Evolutionary conservation across 2,329 filamentous ascomycete species (phyloP).

Genomic region (Fusarium neocosmosporiellum): DNA sequence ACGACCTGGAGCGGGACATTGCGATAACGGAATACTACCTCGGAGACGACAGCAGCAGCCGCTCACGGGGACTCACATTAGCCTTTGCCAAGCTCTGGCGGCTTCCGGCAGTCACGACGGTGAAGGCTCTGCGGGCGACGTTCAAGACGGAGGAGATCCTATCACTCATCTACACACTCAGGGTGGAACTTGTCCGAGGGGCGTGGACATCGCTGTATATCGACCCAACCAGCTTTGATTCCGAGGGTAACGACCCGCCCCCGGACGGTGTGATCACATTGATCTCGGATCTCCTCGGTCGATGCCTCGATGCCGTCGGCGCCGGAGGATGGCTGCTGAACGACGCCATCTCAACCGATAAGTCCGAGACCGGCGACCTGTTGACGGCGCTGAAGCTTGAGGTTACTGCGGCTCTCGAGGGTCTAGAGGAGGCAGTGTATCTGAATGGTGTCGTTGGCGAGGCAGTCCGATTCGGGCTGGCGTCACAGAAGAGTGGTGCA

Average conservation of each 20-base stretch:
- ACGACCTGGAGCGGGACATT: slow-evolving; percentile 72
- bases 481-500: slow-evolving; percentile 49
- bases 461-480: slow-evolving; percentile 69
- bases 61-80: slow-evolving; percentile 72
- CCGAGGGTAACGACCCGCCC: slow-evolving; percentile 55
- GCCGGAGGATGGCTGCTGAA: slow-evolving; percentile 79
- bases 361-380: slow-evolving; percentile 70
- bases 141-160: slow-evolving; percentile 76
- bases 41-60: slow-evolving; percentile 70
- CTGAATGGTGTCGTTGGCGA: slow-evolving; percentile 74
- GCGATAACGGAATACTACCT: slow-evolving; percentile 75
- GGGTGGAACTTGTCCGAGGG: slow-evolving; percentile 78
- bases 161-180: slow-evolving; percentile 77
- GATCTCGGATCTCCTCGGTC: slow-evolving; percentile 77
- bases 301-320: slow-evolving; percentile 80
- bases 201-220: slow-evolving; percentile 81
- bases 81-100: slow-evolving; percentile 77
- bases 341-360: slow-evolving; percentile 63
- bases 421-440: slow-evolving; percentile 74
- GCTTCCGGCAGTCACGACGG: slow-evolving; percentile 70
- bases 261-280: slow-evolving; percentile 77
- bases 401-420: slow-evolving; percentile 77
- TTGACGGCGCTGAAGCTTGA: slow-evolving; percentile 74
- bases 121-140: slow-evolving; percentile 70
- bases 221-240: slow-evolving; percentile 64